Base-by-base conservation (phyloP, 139 green algal species). In the Cymbomonas tetramitiformis region DNA sequence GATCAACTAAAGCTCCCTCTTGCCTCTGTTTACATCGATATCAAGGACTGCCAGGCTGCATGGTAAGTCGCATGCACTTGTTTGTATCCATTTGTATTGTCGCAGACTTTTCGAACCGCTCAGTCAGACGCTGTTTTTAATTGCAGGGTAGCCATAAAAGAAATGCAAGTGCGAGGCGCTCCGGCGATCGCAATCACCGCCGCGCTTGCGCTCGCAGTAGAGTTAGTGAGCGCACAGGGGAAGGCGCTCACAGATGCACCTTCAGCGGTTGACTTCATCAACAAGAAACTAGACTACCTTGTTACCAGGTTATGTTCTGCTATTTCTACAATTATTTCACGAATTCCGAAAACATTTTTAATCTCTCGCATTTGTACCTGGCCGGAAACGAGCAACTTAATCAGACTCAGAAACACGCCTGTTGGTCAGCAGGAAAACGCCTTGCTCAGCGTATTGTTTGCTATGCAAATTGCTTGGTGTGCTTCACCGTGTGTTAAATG, bases 151-250 rank as follows among this genome's bases (percentile, higher is more conserved):
- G 33, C 54, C 28, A 73, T 75, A 64, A 66, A 62, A 24, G 83
- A 94, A 39, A 97, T 97, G 89, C 83, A 82, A 0, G 88, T 97
- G 19, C 76, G 89, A 9, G 89, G 89, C 0, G 89, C 89, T 4
- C 89, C 89, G 0, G 89, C 89, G 1, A 95, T 97, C 26, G 89
- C 83, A 34, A 83, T 92, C 30, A 74, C 88, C 3, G 89, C 79
- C 3, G 87, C 82, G 9, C 55, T 79, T 2, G 32, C 70, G 25
- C 30, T 79, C 4, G 70, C 72, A n/a, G 70, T 72, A 30, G 72
- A 74, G 61, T 36, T 75, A n/a, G n/a, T n/a, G 1, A 47, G 48
- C 30, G 51, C 28, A 9, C 52, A 0, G n/a, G 30, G 2, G 5
- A 30, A n/a, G n/a, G 1, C 31, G n/a, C 9, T 51, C 32, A 25